Conservation (phyloP, 495 filamentous ascomycete species). For the Penicillium subrubescens region DNA sequence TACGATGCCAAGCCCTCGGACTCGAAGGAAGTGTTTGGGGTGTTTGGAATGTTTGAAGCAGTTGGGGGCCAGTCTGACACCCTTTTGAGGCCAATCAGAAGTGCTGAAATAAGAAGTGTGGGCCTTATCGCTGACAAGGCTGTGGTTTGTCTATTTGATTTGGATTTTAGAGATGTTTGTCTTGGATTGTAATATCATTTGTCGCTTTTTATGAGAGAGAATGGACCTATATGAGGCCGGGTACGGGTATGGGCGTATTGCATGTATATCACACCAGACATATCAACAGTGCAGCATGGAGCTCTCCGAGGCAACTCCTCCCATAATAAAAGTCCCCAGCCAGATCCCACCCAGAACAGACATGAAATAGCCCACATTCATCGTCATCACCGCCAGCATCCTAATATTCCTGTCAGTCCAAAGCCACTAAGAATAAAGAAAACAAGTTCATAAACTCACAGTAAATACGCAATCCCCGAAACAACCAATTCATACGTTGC, state of each 20-base stretch:
- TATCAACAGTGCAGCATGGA: slow-evolving; percentile 28
- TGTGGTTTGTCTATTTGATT: background rate
- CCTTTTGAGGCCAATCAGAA: background rate
- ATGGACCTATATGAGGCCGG: background rate
- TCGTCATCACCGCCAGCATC: slow-evolving; percentile 39
- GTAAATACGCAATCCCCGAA: slow-evolving; percentile 30
- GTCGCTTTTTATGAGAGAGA: background rate
- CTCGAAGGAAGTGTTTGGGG: background rate
- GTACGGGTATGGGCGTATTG: background rate
- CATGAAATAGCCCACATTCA: slow-evolving; percentile 38
- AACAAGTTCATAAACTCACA: too few species aligned
- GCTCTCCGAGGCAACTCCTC: slow-evolving; percentile 31
- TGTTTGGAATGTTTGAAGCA: slow-evolving; percentile 1
- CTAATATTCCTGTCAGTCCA: slow-evolving; percentile 1
- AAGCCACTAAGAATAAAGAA: too few species aligned
- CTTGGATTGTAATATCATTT: too few species aligned
- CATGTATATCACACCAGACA: background rate
- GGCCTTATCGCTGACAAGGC: background rate
- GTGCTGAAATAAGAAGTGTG: background rate
- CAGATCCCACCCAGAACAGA: slow-evolving; percentile 32
- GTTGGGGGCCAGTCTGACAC: background rate
- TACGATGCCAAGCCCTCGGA: background rate
- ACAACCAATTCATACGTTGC: slow-evolving; percentile 27
- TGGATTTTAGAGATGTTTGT: background rate
- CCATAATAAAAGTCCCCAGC: slow-evolving; percentile 35